These are phyloP conservation scores for Suillus occidentalis DNA, from an alignment of 768 basidiomycete genomes.

Conservation along the genomic window DNA sequence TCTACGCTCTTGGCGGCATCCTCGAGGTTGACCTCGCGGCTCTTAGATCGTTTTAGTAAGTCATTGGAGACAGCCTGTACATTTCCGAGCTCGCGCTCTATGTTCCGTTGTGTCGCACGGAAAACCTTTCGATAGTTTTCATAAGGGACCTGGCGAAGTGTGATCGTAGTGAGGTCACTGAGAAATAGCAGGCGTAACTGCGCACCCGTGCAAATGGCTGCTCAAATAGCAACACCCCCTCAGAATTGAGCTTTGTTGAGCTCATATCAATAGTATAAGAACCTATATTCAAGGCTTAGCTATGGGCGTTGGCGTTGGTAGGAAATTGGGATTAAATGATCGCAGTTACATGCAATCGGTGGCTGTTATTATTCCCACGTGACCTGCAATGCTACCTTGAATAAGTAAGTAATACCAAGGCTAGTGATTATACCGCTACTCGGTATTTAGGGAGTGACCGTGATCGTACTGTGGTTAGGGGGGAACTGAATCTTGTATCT, in stretches of 20 bases:
- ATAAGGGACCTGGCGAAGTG: constrained; percentile 70
- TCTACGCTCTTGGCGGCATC: constrained; percentile 66
- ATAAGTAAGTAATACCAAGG: neutral
- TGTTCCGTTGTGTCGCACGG: constrained; percentile 74
- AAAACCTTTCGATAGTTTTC: constrained; percentile 91
- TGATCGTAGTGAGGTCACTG: constrained; percentile 14
- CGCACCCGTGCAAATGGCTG: constrained; percentile 78
- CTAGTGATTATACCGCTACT: neutral
- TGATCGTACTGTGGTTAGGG: neutral
- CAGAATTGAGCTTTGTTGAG: constrained; percentile 57
- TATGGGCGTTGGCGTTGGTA: neutral
- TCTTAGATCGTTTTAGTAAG: constrained; percentile 47
- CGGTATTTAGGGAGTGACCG: neutral
- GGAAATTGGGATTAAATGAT: constrained; percentile 3
- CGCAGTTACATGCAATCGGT: constrained; percentile 10
- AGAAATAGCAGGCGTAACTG: constrained; percentile 10
- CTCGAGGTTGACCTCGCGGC: constrained; percentile 41
- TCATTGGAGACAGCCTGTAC: constrained; percentile 60
- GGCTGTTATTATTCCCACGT: constrained; percentile 23
- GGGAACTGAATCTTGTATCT: neutral
- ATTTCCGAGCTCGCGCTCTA: constrained; percentile 74
- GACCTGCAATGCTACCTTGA: constrained; percentile 9
- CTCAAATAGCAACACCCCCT: constrained; percentile 79
- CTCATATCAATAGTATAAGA: constrained; percentile 27
- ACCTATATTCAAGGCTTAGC: constrained; percentile 1